These are phyloP conservation scores for Exophiala phaeomuriformis DNA, from an alignment of 2,329 filamentous ascomycete genomes.

Conservation along the genomic window DNA sequence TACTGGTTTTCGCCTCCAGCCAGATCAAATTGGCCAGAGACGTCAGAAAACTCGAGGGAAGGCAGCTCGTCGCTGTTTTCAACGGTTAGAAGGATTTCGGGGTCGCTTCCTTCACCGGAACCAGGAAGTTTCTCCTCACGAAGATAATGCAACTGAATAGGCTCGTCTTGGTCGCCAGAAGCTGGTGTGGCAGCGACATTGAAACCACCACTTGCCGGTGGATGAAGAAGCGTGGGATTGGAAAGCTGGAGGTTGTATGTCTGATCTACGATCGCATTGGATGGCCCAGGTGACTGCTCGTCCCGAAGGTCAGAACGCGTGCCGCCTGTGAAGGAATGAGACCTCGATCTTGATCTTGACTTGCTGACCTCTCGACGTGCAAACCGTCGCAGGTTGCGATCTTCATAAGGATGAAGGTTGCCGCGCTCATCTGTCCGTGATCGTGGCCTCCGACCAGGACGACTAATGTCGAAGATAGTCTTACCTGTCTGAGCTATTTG, in stretches of 20 bases:
- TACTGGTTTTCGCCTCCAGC: conserved; percentile 2
- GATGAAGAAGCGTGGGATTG: conserved; percentile 6
- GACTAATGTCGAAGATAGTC: conserved; percentile 21
- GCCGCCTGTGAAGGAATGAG: conserved; percentile 13
- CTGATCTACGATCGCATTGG: conserved; percentile 6
- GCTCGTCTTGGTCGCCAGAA: conserved; percentile 1
- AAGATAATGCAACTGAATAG: conserved; percentile 10
- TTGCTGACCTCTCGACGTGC: conserved; percentile 25
- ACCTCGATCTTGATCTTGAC: conserved; percentile 20
- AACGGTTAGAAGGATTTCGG: conserved; percentile 4
- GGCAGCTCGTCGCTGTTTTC: conserved; percentile 3
- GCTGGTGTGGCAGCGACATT: conserved; percentile 6
- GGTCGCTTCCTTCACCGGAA: conserved; percentile 1
- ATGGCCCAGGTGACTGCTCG: conserved; percentile 9
- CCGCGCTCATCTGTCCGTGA: conserved; percentile 15
- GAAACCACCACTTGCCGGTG: conserved; percentile 8
- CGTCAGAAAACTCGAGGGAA: not conserved
- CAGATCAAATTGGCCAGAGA: conserved; percentile 5
- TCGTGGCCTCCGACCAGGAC: conserved; percentile 23
- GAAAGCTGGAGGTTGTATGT: conserved; percentile 17
- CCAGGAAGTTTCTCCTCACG: conserved; percentile 1
- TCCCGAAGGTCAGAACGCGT: conserved; percentile 11
- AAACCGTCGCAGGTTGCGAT: conserved; percentile 26
- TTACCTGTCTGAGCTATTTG: conserved; percentile 22
- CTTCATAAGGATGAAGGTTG: conserved; percentile 21